phyloP scores from a whole-genome alignment of 768 basidiomycete species.

The Artomyces pyxidatus region DNA sequence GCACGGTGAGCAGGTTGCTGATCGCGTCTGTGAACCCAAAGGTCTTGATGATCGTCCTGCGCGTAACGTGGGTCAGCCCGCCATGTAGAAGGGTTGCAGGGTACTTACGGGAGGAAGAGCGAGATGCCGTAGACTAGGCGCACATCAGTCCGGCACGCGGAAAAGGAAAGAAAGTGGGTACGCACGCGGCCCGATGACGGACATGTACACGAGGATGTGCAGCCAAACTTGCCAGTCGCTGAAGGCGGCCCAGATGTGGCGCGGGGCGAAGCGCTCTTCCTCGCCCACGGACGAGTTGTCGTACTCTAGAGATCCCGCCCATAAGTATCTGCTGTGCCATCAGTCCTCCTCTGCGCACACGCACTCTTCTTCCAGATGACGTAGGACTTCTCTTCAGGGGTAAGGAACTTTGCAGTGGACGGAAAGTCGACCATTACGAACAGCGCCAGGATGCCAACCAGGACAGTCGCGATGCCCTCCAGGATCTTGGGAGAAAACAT shows the following conservation, averaged over 20 bases:
- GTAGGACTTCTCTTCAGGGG: conserved; percentile 49
- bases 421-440: conserved; percentile 57
- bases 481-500: conserved; percentile 34
- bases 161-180: neutral
- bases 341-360: conserved; percentile 12
- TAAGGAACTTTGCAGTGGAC: conserved; percentile 49
- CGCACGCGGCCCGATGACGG: conserved; percentile 52
- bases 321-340: too few relatives aligned
- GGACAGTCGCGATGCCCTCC: conserved; percentile 55
- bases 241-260: conserved; percentile 46
- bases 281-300: conserved; percentile 50
- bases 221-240: conserved; percentile 62
- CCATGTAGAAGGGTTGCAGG: neutral
- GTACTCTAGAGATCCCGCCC: conserved; percentile 30
- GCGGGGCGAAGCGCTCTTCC: conserved; percentile 49
- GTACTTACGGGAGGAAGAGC: conserved; percentile 57
- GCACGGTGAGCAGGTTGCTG: conserved; percentile 54
- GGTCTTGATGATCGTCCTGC: conserved; percentile 21
- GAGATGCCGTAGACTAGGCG: conserved; percentile 63
- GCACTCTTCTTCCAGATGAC: conserved; percentile 49
- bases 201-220: conserved; percentile 52
- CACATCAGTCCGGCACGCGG: neutral
- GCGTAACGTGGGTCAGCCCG: neutral
- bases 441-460: conserved; percentile 45
- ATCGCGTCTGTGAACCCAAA: conserved; percentile 48